These are phyloP conservation scores for Fusarium sp. DNA, from an alignment of 2,329 filamentous ascomycete species.

Conservation along the genomic window DNA sequence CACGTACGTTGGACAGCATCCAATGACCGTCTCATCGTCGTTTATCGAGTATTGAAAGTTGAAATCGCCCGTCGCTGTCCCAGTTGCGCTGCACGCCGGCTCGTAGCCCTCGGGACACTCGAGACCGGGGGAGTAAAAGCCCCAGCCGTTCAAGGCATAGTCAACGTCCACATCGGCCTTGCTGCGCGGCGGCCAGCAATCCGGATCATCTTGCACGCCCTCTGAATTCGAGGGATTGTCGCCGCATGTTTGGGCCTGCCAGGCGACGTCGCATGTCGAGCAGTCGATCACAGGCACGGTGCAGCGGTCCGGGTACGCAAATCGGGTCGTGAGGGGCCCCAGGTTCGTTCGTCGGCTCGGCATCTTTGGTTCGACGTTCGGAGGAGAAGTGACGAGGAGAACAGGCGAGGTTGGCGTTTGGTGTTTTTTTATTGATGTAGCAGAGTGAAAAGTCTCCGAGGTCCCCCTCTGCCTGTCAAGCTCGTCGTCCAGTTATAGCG, in stretches of 20 bases:
- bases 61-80: slow-evolving; percentile 42
- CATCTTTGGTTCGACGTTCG: too few species aligned
- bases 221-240: slow-evolving; percentile 20
- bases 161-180: slow-evolving; percentile 20
- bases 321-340: slow-evolving; percentile 48
- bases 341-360: slow-evolving; percentile 31
- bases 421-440: too few species aligned
- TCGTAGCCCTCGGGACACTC: slow-evolving; percentile 52
- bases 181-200: slow-evolving; percentile 51
- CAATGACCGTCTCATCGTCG: slow-evolving; percentile 51
- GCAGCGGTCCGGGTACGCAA: slow-evolving; percentile 41
- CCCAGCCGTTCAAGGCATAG: slow-evolving; percentile 50
- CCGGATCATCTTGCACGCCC: slow-evolving; percentile 44
- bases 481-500: too few species aligned
- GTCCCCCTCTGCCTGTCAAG: too few species aligned
- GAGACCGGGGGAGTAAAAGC: slow-evolving; percentile 56
- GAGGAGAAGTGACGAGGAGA: too few species aligned
- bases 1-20: slow-evolving; percentile 53
- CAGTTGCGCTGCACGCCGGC: slow-evolving; percentile 51
- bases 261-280: slow-evolving; percentile 42
- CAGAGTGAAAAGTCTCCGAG: too few species aligned
- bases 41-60: slow-evolving; percentile 49
- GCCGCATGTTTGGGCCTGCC: slow-evolving; percentile 46
- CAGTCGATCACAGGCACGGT: slow-evolving; percentile 38
- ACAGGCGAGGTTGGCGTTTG: too few species aligned